Evolutionary conservation across 306 rosid species (phyloP).

Genomic region (Cicer yamashitae): DNA sequence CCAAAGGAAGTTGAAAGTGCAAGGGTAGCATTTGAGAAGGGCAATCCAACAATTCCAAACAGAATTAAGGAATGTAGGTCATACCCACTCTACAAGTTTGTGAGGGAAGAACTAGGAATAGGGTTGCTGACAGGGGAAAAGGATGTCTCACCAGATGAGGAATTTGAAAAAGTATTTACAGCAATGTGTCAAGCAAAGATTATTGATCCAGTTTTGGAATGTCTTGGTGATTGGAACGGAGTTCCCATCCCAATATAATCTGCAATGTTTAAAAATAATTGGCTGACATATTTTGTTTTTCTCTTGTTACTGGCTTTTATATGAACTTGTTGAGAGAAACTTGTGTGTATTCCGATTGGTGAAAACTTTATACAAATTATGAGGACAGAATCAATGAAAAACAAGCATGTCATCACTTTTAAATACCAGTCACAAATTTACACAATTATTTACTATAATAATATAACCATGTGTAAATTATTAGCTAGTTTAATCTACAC

Average conservation of each 20-base stretch:
- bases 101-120: conserved; percentile 53
- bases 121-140: conserved; percentile 56
- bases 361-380: neutral
- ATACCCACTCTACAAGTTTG: conserved; percentile 61
- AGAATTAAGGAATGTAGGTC: conserved; percentile 58
- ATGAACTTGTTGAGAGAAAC: conserved; percentile 23
- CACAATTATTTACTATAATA: neutral
- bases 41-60: conserved; percentile 48
- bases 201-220: conserved; percentile 54
- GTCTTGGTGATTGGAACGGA: conserved; percentile 54
- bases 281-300: neutral
- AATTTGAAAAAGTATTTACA: conserved; percentile 60
- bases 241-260: conserved; percentile 43
- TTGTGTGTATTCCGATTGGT: neutral
- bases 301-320: neutral
- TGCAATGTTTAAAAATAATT: conserved; percentile 8
- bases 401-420: neutral
- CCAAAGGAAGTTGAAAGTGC: conserved; percentile 55
- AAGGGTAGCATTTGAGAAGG: conserved; percentile 51
- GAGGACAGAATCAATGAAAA: neutral
- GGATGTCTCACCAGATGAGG: conserved; percentile 59
- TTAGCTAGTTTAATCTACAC: neutral
- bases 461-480: neutral
- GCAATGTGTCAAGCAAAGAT: conserved; percentile 57
- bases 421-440: neutral